Evolutionary conservation across 805 yeast genomes (phyloP).

Genomic region (Cyberlindnera samutprakarnensis): DNA sequence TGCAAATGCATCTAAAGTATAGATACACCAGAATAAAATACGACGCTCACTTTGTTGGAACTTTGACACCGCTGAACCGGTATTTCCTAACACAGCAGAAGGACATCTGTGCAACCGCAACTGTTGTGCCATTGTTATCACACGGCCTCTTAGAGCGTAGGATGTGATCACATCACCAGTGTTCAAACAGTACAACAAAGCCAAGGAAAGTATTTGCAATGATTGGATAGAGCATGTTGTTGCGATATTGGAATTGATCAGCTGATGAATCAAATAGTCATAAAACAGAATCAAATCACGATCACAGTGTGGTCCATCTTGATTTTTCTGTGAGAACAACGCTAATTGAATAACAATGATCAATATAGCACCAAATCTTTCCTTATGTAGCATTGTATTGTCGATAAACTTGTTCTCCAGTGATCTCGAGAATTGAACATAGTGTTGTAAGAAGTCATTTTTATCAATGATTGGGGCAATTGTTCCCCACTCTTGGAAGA

Average conservation of each 20-base stretch:
- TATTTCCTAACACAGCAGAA: constrained; percentile 64
- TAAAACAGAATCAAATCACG: constrained; percentile 36
- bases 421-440: constrained; percentile 37
- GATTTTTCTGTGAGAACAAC: constrained; percentile 21
- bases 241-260: constrained; percentile 54
- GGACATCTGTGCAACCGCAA: constrained; percentile 82
- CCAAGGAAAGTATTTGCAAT: constrained; percentile 59
- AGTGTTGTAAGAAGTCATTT: constrained; percentile 57
- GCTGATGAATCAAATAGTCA: constrained; percentile 54
- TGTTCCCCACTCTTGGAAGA: constrained; percentile 73
- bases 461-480: constrained; percentile 64
- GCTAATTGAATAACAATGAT: constrained; percentile 43
- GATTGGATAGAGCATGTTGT: constrained; percentile 58
- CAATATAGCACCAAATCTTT: constrained; percentile 47
- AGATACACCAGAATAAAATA: constrained; percentile 78
- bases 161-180: constrained; percentile 68
- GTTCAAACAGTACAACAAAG: constrained; percentile 62
- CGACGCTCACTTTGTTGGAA: constrained; percentile 79
- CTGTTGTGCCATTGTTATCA: constrained; percentile 79
- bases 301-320: too few species aligned
- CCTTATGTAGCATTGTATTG: constrained; percentile 35
- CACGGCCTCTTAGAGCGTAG: constrained; percentile 68
- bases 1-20: constrained; percentile 67
- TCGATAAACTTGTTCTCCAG: constrained; percentile 37
- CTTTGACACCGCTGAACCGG: constrained; percentile 56